These are phyloP conservation scores for Aspergillus luchuensis DNA, from an alignment of 2,329 filamentous ascomycete genomes.

Conservation along the genomic window DNA sequence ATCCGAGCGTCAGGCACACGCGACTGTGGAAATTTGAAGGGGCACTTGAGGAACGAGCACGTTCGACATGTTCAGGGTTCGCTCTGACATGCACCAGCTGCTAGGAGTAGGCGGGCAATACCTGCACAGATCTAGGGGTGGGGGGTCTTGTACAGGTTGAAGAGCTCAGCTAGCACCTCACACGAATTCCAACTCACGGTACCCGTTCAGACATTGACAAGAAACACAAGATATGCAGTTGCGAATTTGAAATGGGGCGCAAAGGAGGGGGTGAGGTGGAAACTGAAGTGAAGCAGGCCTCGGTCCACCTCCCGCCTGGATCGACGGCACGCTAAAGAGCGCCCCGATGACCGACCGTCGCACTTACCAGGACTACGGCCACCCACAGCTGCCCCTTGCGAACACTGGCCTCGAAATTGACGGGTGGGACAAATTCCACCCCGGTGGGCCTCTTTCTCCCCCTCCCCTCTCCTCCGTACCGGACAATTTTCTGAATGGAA, in stretches of 20 bases:
- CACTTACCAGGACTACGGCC: background rate
- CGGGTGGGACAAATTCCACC: background rate
- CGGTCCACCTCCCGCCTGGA: conserved; percentile 13
- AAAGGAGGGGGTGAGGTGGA: conserved; percentile 7
- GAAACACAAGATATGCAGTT: background rate
- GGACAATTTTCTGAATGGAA: background rate
- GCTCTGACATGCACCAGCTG: conserved; percentile 15
- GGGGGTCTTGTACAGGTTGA: conserved; percentile 1
- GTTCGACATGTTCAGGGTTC: conserved; percentile 28
- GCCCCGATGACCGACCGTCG: conserved; percentile 3
- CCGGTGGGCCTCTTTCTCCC: background rate
- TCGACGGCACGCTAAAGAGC: conserved; percentile 11
- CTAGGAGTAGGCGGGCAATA: conserved; percentile 16
- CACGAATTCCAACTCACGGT: background rate
- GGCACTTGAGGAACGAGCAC: conserved; percentile 17
- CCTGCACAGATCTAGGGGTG: conserved; percentile 9
- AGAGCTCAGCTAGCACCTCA: conserved; percentile 8
- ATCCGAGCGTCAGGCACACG: conserved; percentile 15
- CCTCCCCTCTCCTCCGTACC: background rate
- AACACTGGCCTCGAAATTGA: conserved; percentile 3
- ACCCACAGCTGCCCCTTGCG: background rate
- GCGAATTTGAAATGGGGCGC: background rate
- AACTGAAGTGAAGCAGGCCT: conserved; percentile 12
- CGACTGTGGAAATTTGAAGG: conserved; percentile 16
- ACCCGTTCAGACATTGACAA: background rate